These are phyloP conservation scores for Gymnopus androsaceus DNA, from an alignment of 1,284 basidiomycete genomes.

Conservation along the genomic window DNA sequence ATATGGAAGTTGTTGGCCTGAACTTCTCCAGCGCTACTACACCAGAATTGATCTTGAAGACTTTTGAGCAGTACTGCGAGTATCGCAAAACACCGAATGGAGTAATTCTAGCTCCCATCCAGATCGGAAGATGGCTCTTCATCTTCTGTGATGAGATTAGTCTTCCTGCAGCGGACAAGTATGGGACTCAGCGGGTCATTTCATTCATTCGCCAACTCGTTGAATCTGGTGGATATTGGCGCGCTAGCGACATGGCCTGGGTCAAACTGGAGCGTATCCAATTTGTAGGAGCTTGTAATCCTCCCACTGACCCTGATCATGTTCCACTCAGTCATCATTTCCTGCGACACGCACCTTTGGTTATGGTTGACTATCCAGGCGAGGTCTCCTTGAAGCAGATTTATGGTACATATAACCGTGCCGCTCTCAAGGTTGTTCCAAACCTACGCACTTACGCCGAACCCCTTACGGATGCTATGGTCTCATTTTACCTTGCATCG, in stretches of 20 bases:
- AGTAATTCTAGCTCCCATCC: slow-evolving; percentile 88
- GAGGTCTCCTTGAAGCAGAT: slow-evolving; percentile 98
- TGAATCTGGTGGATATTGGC: slow-evolving; percentile 94
- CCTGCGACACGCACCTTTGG: slow-evolving; percentile 95
- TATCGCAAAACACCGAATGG: slow-evolving; percentile 98
- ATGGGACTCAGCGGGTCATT: slow-evolving; percentile 98
- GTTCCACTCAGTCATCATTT: slow-evolving; percentile 98
- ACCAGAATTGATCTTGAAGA: slow-evolving; percentile 96
- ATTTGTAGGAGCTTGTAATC: slow-evolving; percentile 99
- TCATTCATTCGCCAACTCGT: slow-evolving; percentile 98
- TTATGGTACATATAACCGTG: slow-evolving; percentile 98
- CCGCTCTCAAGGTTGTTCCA: slow-evolving; percentile 93
- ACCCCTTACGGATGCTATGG: slow-evolving; percentile 97
- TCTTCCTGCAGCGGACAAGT: slow-evolving; percentile 94
- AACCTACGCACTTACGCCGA: slow-evolving; percentile 92
- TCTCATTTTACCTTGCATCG: slow-evolving; percentile 91
- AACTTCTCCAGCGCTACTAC: slow-evolving; percentile 99
- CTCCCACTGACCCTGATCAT: slow-evolving; percentile 99
- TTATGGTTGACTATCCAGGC: slow-evolving; percentile 99
- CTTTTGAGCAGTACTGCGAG: slow-evolving; percentile 99
- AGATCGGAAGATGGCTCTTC: slow-evolving; percentile 97
- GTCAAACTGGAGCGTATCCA: slow-evolving; percentile 97
- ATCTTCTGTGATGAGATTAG: slow-evolving; percentile 99
- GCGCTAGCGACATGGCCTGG: slow-evolving; percentile 95
- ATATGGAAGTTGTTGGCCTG: slow-evolving; percentile 98